phyloP scores from a whole-genome alignment of 805 yeast genomes.

The Saturnispora silvae region DNA sequence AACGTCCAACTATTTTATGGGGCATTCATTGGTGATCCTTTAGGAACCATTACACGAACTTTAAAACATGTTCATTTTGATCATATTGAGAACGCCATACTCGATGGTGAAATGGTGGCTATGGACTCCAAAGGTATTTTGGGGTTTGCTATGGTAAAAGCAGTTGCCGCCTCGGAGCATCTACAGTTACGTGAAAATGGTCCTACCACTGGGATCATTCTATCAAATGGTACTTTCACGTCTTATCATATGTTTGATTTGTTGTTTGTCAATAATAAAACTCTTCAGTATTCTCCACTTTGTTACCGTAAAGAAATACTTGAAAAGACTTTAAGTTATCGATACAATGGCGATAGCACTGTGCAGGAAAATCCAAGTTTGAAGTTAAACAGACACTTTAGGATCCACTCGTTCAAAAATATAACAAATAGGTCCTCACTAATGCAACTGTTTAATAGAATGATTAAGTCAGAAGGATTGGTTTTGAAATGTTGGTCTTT shows the following conservation, averaged over 20 bases:
- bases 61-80: conserved; percentile 24
- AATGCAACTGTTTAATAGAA: neutral
- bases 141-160: conserved; percentile 74
- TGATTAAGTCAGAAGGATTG: conserved; percentile 87
- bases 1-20: conserved; percentile 45
- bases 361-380: too few relatives aligned
- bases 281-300: conserved; percentile 3
- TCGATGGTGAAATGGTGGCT: conserved; percentile 94
- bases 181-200: neutral
- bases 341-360: too few relatives aligned
- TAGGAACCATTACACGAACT: conserved; percentile 24
- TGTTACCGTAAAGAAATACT: conserved; percentile 1
- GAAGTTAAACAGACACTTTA: too few relatives aligned
- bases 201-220: neutral
- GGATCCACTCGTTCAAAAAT: too few relatives aligned
- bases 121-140: conserved; percentile 50
- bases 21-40: conserved; percentile 11
- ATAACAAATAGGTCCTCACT: too few relatives aligned
- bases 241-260: conserved; percentile 62
- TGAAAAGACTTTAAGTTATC: neutral
- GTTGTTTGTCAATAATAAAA: conserved; percentile 41
- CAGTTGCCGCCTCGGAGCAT: conserved; percentile 36
- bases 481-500: conserved; percentile 55
- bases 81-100: conserved; percentile 28
- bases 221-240: neutral